Conservation (phyloP, 805 yeast species). For the Candida krabiensis region DNA sequence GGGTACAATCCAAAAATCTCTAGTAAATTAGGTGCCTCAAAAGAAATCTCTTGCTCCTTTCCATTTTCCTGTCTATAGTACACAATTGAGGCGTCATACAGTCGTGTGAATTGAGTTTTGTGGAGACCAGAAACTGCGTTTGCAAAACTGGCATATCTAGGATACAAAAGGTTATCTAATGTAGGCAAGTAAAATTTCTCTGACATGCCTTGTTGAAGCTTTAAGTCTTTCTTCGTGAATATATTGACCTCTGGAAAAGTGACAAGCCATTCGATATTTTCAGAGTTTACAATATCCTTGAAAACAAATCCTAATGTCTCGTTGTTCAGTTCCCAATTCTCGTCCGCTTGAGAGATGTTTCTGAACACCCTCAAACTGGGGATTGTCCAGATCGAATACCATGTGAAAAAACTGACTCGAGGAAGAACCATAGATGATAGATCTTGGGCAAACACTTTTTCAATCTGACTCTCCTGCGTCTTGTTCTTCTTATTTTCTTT, state of each 20-base stretch:
- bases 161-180: constrained; percentile 66
- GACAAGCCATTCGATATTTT: constrained; percentile 55
- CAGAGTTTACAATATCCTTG: constrained; percentile 35
- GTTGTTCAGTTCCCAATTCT: constrained; percentile 62
- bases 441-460: constrained; percentile 26
- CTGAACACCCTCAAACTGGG: constrained; percentile 53
- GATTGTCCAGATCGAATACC: constrained; percentile 65
- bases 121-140: constrained; percentile 47
- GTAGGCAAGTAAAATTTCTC: constrained; percentile 60
- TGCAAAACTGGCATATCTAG: constrained; percentile 64
- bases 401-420: constrained; percentile 58
- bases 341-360: constrained; percentile 58
- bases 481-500: constrained; percentile 3
- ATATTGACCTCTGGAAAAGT: constrained; percentile 87
- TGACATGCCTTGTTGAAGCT: constrained; percentile 54
- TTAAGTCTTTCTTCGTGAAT: constrained; percentile 47
- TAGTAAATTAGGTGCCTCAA: constrained; percentile 37
- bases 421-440: constrained; percentile 37
- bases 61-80: constrained; percentile 34
- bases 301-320: constrained; percentile 35
- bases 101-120: constrained; percentile 38
- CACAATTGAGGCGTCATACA: constrained; percentile 58
- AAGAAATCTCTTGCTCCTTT: constrained; percentile 16
- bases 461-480: constrained; percentile 6
- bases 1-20: constrained; percentile 37